A percentile compares a stretch with the other conserved stretches of the same genome.
These are phyloP conservation scores for Saccharomyces hybrid DNA, from an alignment of 1,139 yeast genomes.

Conservation along the genomic window DNA sequence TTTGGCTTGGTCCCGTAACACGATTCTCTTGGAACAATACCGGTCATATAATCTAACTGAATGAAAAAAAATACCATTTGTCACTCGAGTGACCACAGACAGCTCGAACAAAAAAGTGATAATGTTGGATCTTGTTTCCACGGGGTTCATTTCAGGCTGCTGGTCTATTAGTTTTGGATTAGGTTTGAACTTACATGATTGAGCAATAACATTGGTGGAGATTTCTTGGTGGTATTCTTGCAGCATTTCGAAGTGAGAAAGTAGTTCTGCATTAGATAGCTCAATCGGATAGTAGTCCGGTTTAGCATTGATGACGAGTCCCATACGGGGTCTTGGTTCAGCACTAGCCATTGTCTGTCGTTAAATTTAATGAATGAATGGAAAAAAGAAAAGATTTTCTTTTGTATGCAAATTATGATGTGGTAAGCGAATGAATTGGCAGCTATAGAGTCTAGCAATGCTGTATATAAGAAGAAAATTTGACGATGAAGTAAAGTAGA, in stretches of 20 bases:
- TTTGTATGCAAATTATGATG: not conserved
- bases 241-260: constrained; percentile 39
- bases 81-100: constrained; percentile 48
- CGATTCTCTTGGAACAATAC: constrained; percentile 57
- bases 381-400: not conserved
- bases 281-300: constrained; percentile 42
- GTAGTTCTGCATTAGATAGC: constrained; percentile 44
- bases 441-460: not conserved
- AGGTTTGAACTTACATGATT: constrained; percentile 38
- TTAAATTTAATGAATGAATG: constrained; percentile 1
- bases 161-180: constrained; percentile 48
- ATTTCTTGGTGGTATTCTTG: constrained; percentile 50
- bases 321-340: constrained; percentile 12
- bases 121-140: constrained; percentile 41
- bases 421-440: not conserved
- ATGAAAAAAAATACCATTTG: constrained; percentile 52
- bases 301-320: constrained; percentile 33
- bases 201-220: constrained; percentile 37
- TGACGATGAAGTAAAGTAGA: not conserved
- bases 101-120: constrained; percentile 53
- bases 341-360: not conserved
- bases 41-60: constrained; percentile 56
- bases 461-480: not conserved
- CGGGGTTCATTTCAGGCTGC: constrained; percentile 55
- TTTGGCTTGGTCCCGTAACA: constrained; percentile 53